phyloP scores from a whole-genome alignment of 1,284 basidiomycete genomes.

The Cryptococcus amylolentus region DNA sequence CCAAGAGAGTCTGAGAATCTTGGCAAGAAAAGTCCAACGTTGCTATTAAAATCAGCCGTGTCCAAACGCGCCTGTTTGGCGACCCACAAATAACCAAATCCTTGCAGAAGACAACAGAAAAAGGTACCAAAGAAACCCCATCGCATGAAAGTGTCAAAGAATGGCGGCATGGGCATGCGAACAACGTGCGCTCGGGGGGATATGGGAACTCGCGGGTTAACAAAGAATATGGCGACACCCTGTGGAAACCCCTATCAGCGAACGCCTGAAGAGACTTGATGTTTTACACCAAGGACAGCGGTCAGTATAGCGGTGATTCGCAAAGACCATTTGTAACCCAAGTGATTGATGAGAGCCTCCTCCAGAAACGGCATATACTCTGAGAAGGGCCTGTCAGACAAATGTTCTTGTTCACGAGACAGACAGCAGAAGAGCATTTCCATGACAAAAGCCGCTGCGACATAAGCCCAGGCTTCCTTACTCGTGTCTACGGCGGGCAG shows the following conservation, averaged over 20 bases:
- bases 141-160: constrained; percentile 15
- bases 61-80: too few relatives aligned
- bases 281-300: too few relatives aligned
- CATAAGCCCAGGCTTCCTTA: constrained; percentile 19
- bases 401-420: background rate
- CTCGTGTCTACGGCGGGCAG: constrained; percentile 19
- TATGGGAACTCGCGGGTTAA: constrained; percentile 9
- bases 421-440: constrained; percentile 24
- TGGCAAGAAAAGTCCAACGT: constrained; percentile 24
- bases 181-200: constrained; percentile 6
- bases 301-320: too few relatives aligned
- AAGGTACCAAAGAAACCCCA: constrained; percentile 21
- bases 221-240: too few relatives aligned
- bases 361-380: too few relatives aligned
- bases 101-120: constrained; percentile 18
- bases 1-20: constrained; percentile 22
- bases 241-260: too few relatives aligned
- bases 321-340: too few relatives aligned
- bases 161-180: constrained; percentile 17
- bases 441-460: constrained; percentile 17
- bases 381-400: too few relatives aligned
- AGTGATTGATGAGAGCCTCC: too few relatives aligned
- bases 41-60: constrained; percentile 8
- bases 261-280: too few relatives aligned
- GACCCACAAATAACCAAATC: constrained; percentile 24